Conservation (phyloP, 1,139 yeast species). For the Pneumocystis jirovecii region DNA sequence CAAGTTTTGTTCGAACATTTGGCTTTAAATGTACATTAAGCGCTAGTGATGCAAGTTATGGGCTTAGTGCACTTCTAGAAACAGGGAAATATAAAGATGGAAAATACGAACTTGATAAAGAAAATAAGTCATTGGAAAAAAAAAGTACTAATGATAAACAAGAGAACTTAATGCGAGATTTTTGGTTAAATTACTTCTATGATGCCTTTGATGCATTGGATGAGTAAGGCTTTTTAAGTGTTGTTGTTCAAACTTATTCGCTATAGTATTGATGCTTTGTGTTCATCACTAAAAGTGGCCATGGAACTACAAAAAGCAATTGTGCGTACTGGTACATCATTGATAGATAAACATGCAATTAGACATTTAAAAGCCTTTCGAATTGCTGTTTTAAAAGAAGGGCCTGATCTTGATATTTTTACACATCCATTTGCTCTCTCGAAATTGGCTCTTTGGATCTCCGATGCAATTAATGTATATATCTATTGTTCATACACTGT, state of each 20-base stretch:
- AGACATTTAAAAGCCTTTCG: slow-evolving; percentile 70
- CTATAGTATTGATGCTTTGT: slow-evolving; percentile 42
- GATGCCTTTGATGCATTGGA: slow-evolving; percentile 84
- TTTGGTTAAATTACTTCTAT: slow-evolving; percentile 89
- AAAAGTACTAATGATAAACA: background rate
- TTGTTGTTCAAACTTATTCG: background rate
- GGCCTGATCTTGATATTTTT: slow-evolving; percentile 65
- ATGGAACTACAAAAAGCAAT: slow-evolving; percentile 70
- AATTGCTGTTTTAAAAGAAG: slow-evolving; percentile 77
- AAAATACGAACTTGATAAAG: slow-evolving; percentile 6
- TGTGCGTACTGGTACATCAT: slow-evolving; percentile 75
- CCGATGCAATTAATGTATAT: slow-evolving; percentile 33
- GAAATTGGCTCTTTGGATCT: slow-evolving; percentile 77
- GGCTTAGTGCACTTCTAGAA: slow-evolving; percentile 72
- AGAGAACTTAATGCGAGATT: slow-evolving; percentile 27
- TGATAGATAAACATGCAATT: slow-evolving; percentile 65
- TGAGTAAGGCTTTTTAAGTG: slow-evolving; percentile 18
- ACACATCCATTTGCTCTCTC: slow-evolving; percentile 74
- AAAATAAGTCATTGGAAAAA: background rate
- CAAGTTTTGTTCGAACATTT: slow-evolving; percentile 71
- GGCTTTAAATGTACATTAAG: slow-evolving; percentile 79
- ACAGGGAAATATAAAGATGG: slow-evolving; percentile 18
- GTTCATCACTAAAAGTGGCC: slow-evolving; percentile 65
- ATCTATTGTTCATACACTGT: background rate
- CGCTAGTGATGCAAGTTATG: slow-evolving; percentile 88